Percentiles rank a stretch among this genome's conserved stretches.
phyloP scores from a whole-genome alignment of 345 rosid genomes.

The Erysimum cheiranthoides region DNA sequence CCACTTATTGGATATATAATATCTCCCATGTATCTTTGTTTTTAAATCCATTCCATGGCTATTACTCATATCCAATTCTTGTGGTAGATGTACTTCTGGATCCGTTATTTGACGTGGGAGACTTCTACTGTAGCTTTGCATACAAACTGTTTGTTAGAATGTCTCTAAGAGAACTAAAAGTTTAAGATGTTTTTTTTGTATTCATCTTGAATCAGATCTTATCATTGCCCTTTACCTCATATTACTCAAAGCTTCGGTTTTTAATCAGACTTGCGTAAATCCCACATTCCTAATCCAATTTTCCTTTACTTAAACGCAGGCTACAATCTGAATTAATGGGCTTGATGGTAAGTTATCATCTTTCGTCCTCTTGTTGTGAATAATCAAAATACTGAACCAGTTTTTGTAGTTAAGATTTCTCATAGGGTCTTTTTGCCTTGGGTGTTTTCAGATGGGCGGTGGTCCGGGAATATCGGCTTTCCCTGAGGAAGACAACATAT shows the following conservation, averaged over 20 bases:
- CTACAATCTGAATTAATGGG: slow-evolving; percentile 95
- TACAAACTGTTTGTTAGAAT: slow-evolving; percentile 35
- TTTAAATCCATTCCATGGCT: not conserved
- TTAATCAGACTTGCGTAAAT: not conserved
- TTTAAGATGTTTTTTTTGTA: not conserved
- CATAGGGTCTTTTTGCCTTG: slow-evolving; percentile 4
- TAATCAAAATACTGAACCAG: not conserved
- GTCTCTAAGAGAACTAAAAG: not conserved
- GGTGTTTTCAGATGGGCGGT: slow-evolving; percentile 73
- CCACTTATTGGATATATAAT: not conserved
- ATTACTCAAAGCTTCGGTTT: slow-evolving; percentile 17
- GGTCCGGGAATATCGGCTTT: slow-evolving; percentile 94
- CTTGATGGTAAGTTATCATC: slow-evolving; percentile 67
- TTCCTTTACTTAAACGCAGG: slow-evolving; percentile 52
- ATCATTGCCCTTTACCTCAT: not conserved
- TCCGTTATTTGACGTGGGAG: not conserved
- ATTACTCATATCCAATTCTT: not conserved
- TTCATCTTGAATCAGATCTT: not conserved
- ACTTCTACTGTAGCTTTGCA: slow-evolving; percentile 3
- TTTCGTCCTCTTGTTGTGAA: not conserved
- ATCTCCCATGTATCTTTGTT: not conserved
- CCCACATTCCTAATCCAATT: slow-evolving; percentile 10
- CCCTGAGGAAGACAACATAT: slow-evolving; percentile 95
- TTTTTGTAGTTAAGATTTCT: slow-evolving; percentile 14
- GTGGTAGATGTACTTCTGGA: slow-evolving; percentile 5